Evolutionary conservation across 2,329 filamentous ascomycete species (phyloP), one percentile per base, ranked within the genome.

Genomic region (Bisporella sp.): DNA sequence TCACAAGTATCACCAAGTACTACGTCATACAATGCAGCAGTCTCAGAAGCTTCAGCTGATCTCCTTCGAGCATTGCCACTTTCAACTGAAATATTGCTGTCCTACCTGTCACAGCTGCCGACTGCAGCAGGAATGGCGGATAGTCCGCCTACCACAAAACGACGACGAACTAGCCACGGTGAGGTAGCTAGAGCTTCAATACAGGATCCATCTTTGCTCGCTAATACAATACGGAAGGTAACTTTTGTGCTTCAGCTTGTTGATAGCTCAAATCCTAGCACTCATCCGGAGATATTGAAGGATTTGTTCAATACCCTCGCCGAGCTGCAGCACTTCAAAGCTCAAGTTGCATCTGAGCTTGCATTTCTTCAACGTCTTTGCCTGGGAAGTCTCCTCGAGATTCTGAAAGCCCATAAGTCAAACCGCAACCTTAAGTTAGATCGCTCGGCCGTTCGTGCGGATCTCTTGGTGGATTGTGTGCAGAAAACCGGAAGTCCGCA

Each of bases 391-490:
- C 75, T 99, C 33, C 74, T 92, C 46, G 82, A 85, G 41, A 95
- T 97, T 69, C 82, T 97, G 58, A 85, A 89, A 52, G 81, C 82
- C 1, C 84, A 87, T 61, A 87, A 87, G 68, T 68, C 70, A 46
- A 73, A 81, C 66, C 73, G 75, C 62, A 70, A 69, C 33, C 71
- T 85, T 40, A 78, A 79, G 51, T 84, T 95, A 50, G 89, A 95
- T 65, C 81, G 82, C 43, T 85, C 87, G 2, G 84, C 83, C 37
- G 86, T 96, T 39, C 84, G 95, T 51, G 88, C 89, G 3, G 93
- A 99, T 66, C 71, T 97, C 43, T 82, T 99, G 49, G 90, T 97
- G 45, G 91, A 95, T 64, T 96, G 91, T 71, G 87, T 99, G 42
- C 87, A 95, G 63, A 91, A 89, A 54, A 95, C 91, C 0, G 82